Evolutionary conservation across 2,329 filamentous ascomycete species (phyloP), one percentile per base, ranked within the genome.

Genomic region (Cercospora zeina): DNA sequence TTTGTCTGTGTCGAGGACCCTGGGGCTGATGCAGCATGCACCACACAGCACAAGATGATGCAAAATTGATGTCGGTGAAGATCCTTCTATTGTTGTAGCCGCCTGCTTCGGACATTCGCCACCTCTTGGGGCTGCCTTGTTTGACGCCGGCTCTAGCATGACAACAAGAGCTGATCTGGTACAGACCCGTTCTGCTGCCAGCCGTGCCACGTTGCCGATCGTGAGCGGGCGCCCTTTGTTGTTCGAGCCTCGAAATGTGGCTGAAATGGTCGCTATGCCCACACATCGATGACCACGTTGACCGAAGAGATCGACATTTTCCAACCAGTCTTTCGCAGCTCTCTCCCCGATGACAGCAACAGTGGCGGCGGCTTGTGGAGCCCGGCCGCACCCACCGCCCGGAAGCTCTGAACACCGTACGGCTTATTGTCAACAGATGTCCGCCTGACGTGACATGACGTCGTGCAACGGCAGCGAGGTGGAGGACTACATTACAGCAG

Each of bases 361-460:
- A 51, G 16, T 31, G 21, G 56, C 56, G 19, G 45, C 27, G 34
- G 56, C 2, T 13, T 24, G 56, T 59, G 56, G 56, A 59, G 45
- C 56, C 19, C 56, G 30, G 34, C 56, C 45, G 24, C 56, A 50
- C 42, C 31, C 31, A 31, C 33, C 16, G 2, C 33, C 31, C 56
- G 56, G 56, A 39, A 51, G 31, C 56, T 51, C 42, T 36, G 42
- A 59, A 31, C 19, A 37, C 56, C 30, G 19, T n/a, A 24, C 11
- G 27, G 27, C 21, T 47, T 39, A n/a, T 51, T 21, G 9, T 27
- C 30, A 50, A 50, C 33, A 19, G n/a, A 53, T 19, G 24, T 53
- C 33, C 56, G 9, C 39, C 31, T 59, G 56, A 59, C 56, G 56
- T 59, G 31, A 59, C 56, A 59, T 59, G 56, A 59, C 56, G 56